Base-by-base conservation (phyloP, 305 asterid species). In the Fraxinus platypoda region DNA sequence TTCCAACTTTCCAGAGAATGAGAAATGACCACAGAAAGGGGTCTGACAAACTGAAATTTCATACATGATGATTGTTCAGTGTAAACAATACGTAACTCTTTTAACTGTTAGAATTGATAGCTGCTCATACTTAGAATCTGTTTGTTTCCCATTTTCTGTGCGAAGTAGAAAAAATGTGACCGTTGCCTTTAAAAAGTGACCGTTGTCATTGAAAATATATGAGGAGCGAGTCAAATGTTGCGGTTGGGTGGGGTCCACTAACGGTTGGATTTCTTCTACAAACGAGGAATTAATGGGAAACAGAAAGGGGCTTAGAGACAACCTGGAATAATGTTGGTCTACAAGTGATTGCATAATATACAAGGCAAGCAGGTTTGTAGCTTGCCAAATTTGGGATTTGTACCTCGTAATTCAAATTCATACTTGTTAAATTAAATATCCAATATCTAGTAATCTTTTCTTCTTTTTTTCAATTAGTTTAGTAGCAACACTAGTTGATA, bases 1-100 rank as follows among this genome's bases (percentile, higher is more conserved):
- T 70, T 25, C n/a, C n/a, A n/a, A n/a, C n/a, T n/a, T n/a, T n/a
- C 25, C 75, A 31, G 23, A 74, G 75, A 80, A 76, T 77, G 74
- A 81, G 26, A 77, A 4, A n/a, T 4, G 57, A 41, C 81, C 78
- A 26, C 68, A 66, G 23, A 12, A 15, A 72, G 7, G 8, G 57
- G 31, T 75, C 64, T 23, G 31, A 66, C 75, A 74, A 64, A 23
- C 73, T 19, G 73, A 64, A 64, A 64, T 64, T 64, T 23, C 17
- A 9, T 64, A 25, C 73, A 23, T 49, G 74, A 80, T 15, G 75
- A 81, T 72, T 37, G 34, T 59, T 37, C 15, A 59, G 52, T 34
- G 26, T 71, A 21, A n/a, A 43, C 4, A 76, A 41, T 8, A 37
- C 41, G 35, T 74, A 62, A 17, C 8, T 6, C 15, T 46, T 25